Evolutionary conservation across 2,329 filamentous ascomycete species (phyloP), one percentile per base, ranked within the genome.

Genomic region (Remersonia thermophila): DNA sequence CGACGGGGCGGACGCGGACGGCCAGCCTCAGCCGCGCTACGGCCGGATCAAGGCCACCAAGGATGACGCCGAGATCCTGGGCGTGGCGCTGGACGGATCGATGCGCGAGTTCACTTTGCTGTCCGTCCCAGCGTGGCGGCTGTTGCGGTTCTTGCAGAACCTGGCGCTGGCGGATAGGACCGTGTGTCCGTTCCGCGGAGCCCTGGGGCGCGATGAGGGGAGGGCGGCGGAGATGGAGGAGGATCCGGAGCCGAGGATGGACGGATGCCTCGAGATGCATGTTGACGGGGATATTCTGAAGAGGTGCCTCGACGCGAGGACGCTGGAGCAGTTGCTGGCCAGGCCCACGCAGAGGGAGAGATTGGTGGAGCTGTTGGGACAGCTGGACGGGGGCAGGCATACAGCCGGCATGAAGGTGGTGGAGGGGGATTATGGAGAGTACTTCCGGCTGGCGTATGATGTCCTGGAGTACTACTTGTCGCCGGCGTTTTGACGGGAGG

Each of bases 101-200:
- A 50, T 87, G 16, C 73, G 73, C 43, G 72, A 80, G 38, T 80
- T 95, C 47, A 71, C 71, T 1, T 59, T 87, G 11, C 59, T 96
- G 1, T 61, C 67, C 8, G 50, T 69, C 13, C 57, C 70, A 2
- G 69, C 78, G 7, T 82, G 80, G 73, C 66, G 68, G 6, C 63
- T 93, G 3, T 64, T 96, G 4, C 69, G 70, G 39, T 75, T 89
- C 43, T 53, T 95, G 2, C 79, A 93, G 50, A 79, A 80, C 40
- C 54, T 93, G 32, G 75, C 73, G 18, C 55, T 67, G 32, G 54
- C 57, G 17, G 69, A 66, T 17, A 49, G 55, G 6, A 45, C 51
- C 3, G 55, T 76, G 10, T 74, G 65, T 39, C 67, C 71, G 3
- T 72, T 71, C 41, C 16, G 9, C 7, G 7, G 7, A 17, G n/a